Evolutionary conservation across 1,284 basidiomycete species (phyloP), one percentile per base, ranked within the genome.

Genomic region (Heterobasidion occidentale): DNA sequence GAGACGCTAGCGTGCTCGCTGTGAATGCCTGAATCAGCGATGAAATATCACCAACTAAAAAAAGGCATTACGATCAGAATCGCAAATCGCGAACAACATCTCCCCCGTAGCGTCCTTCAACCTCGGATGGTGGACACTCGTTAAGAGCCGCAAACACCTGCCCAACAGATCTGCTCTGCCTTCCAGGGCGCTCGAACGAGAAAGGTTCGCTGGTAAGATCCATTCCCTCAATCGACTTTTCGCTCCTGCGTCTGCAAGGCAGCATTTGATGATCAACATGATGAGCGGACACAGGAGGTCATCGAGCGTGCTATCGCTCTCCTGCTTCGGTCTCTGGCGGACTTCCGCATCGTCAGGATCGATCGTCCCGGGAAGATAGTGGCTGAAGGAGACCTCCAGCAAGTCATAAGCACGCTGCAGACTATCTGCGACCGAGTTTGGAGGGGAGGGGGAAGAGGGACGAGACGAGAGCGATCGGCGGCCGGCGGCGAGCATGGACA

Each of bases 31-130:
- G 9, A 9, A 50, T 60, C 46, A 61, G 58, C 47, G 17, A 27
- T 51, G 19, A 42, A 9, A 42, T 11, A 42, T 7, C 2, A 42
- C 2, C 38, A 19, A 51, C 45, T 50, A 20, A 64, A 35, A 51
- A 36, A 52, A 54, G 27, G 36, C 70, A 84, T 68, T 66, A 92
- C 92, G 82, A 70, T 95, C 84, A 2, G 80, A 85, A 60, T 90
- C 86, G 62, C 88, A 91, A 60, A 92, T 74, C 0, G 85, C 82
- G 69, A 80, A 97, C 46, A 97, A 70, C 74, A 96, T 77, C 71
- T 96, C 93, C n/a, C 93, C 92, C 3, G 86, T 79, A 2, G 86
- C 75, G 61, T 84, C 83, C 64, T 92, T 89, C 60, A 90, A 71
- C 53, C 84, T 76, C 7, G 73, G 69, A 66, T 94, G 84, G 62